A percentile compares a stretch with the other conserved stretches of the same genome.
phyloP scores from a whole-genome alignment of 805 yeast species.

The Teunomyces atbi region DNA sequence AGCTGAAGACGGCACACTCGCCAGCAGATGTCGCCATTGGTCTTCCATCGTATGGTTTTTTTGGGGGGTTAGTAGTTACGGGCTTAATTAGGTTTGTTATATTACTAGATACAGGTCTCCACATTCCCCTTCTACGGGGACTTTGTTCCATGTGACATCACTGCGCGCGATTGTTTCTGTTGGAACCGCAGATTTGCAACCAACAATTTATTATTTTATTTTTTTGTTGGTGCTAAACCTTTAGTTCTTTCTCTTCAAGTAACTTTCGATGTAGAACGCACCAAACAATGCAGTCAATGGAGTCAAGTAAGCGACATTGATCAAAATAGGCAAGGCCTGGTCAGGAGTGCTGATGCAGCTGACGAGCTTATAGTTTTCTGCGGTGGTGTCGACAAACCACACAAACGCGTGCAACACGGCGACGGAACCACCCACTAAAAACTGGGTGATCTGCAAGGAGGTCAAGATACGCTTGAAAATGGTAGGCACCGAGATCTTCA shows the following conservation, averaged over 20 bases:
- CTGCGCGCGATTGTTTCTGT: neutral
- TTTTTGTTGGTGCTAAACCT: too few relatives aligned
- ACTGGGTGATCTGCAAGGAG: slow-evolving; percentile 66
- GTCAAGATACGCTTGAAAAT: slow-evolving; percentile 59
- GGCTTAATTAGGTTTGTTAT: neutral
- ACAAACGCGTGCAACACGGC: slow-evolving; percentile 66
- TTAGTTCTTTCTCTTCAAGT: slow-evolving; percentile 28
- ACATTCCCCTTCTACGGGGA: neutral
- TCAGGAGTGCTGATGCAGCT: slow-evolving; percentile 57
- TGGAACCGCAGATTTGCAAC: neutral
- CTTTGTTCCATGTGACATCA: neutral
- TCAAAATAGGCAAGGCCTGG: slow-evolving; percentile 58
- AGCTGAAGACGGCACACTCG: neutral
- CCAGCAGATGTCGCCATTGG: neutral
- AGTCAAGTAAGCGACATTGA: slow-evolving; percentile 63
- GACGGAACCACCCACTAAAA: slow-evolving; percentile 64
- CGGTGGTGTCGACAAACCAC: slow-evolving; percentile 50
- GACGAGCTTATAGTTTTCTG: slow-evolving; percentile 30
- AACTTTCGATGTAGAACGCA: slow-evolving; percentile 62
- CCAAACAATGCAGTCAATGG: slow-evolving; percentile 68
- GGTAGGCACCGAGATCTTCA: slow-evolving; percentile 57
- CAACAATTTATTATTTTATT: too few relatives aligned
- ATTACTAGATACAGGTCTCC: slow-evolving; percentile 2
- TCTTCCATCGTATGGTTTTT: neutral
- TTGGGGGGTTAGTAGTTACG: neutral